Evolutionary conservation across 345 rosid species (phyloP), one percentile per base, ranked within the genome.

Genomic region (Fremontodendron californicum): DNA sequence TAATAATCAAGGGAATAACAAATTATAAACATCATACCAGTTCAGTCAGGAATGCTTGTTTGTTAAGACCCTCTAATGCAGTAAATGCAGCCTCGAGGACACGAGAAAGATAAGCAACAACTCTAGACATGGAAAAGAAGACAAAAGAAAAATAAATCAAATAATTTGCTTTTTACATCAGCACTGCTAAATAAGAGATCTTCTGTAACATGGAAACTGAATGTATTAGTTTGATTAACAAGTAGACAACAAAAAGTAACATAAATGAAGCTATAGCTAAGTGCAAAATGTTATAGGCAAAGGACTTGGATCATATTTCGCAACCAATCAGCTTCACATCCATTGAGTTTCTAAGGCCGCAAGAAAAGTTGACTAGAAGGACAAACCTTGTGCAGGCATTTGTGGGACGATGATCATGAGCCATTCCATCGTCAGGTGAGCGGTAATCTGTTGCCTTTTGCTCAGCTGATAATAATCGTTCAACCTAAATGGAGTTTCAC

Each of bases 21-120:
- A 76, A 71, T 52, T 70, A 73, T 25, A 83, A 75, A 51, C 54
- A 74, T 55, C 82, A 57, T 92, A 94, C 98, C 97, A 96, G 81
- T 87, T 96, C 98, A 45, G 97, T 87, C 76, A 96, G 87, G 89
- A 96, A 96, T 29, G 97, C 97, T 88, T 92, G 99, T 84, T 96
- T 96, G 89, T 93, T 96, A 82, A 91, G 97, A 82, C 98, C 97
- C 80, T 96, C 99, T 57, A 94, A 84, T 52, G 95, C 97, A 65
- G 97, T 96, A 86, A 94, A 96, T 74, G 99, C 94, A 70, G 97
- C 84, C 84, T 96, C 97, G 74, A 96, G 97, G 82, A 94, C 97
- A 63, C 98, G 97, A 72, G 98, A 89, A 85, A 96, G 95, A 82
- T 96, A 96, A 40, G 97, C 97, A 83, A 96, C 99, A 64, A 90